These are phyloP conservation scores for Paraphaeosphaeria sporulosa DNA, from an alignment of 2,329 filamentous ascomycete species.

Conservation along the genomic window DNA sequence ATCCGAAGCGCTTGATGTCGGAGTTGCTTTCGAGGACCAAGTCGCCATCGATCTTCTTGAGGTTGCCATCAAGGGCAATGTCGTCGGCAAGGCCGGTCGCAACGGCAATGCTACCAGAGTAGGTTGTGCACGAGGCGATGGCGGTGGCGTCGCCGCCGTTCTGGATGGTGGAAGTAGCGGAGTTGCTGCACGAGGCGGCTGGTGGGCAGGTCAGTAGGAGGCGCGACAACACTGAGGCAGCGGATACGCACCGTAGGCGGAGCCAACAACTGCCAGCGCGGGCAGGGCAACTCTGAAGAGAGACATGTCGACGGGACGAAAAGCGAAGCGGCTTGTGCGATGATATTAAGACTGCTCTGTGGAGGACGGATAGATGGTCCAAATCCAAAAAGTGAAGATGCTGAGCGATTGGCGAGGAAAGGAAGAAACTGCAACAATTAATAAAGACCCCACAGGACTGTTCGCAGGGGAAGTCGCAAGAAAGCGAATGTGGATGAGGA, in stretches of 20 bases:
- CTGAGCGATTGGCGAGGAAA: constrained; percentile 51
- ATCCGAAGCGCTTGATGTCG: constrained; percentile 69
- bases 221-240: constrained; percentile 7
- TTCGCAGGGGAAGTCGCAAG: constrained; percentile 16
- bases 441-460: constrained; percentile 27
- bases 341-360: constrained; percentile 48
- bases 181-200: constrained; percentile 50
- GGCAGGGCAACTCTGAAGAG: constrained; percentile 64
- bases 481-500: constrained; percentile 26
- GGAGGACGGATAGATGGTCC: constrained; percentile 33
- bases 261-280: constrained; percentile 61
- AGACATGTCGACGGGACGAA: constrained; percentile 54
- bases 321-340: constrained; percentile 35
- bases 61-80: constrained; percentile 67
- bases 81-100: constrained; percentile 61
- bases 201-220: constrained; percentile 24
- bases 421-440: constrained; percentile 39
- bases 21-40: constrained; percentile 62
- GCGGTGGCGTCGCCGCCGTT: constrained; percentile 65
- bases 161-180: constrained; percentile 65
- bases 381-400: constrained; percentile 41
- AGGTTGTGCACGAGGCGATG: constrained; percentile 70
- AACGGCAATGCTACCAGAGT: constrained; percentile 74
- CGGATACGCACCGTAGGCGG: constrained; percentile 58
- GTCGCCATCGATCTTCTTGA: constrained; percentile 65